Evolutionary conservation across 768 basidiomycete genomes (phyloP).

Genomic region (Lactarius tabidus): DNA sequence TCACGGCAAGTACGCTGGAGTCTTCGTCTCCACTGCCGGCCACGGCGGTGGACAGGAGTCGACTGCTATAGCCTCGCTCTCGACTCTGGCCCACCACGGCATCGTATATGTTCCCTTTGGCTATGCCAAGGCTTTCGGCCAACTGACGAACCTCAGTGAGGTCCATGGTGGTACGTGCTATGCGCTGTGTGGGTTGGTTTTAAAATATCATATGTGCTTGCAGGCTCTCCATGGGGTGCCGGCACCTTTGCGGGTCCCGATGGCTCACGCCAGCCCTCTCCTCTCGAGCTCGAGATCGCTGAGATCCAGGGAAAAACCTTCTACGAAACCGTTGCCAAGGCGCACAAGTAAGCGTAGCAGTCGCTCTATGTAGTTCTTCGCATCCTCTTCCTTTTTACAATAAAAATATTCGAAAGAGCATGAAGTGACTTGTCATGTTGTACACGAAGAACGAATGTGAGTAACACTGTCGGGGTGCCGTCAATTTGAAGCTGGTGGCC

Average conservation of each 20-base stretch:
- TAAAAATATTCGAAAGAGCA: neutral
- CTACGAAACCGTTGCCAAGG: conserved; percentile 41
- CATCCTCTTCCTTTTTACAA: neutral
- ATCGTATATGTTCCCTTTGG: conserved; percentile 71
- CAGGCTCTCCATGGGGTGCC: conserved; percentile 76
- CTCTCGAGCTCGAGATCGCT: conserved; percentile 51
- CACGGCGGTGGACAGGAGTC: conserved; percentile 79
- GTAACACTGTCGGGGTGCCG: neutral
- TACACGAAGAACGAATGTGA: neutral
- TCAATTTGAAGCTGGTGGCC: neutral
- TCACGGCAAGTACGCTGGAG: conserved; percentile 68
- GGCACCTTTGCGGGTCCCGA: conserved; percentile 51
- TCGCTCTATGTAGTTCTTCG: neutral
- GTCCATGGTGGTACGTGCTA: conserved; percentile 53
- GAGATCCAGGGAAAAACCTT: conserved; percentile 50
- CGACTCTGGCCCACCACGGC: conserved; percentile 68
- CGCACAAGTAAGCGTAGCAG: conserved; percentile 25
- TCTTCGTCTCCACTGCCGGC: conserved; percentile 70
- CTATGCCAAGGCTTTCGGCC: conserved; percentile 46
- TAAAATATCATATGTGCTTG: conserved; percentile 2
- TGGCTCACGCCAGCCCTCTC: conserved; percentile 46
- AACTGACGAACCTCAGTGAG: conserved; percentile 43
- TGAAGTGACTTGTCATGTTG: neutral
- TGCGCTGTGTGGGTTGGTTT: neutral
- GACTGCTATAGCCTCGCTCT: conserved; percentile 49